Conservation (phyloP, 176 grass and related monocot genomes). For the Cenchrus purpureus region DNA sequence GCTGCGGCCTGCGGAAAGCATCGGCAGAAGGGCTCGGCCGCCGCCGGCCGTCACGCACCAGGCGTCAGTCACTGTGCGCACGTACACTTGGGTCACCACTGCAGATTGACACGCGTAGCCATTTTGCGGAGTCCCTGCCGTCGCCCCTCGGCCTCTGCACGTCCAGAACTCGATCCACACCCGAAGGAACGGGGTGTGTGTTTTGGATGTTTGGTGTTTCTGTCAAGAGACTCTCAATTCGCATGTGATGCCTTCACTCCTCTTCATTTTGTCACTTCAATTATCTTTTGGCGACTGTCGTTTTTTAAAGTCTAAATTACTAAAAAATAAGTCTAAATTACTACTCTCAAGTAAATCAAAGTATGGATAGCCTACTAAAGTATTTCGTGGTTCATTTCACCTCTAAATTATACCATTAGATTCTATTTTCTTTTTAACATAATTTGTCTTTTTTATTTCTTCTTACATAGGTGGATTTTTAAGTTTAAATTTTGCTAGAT, state of each 20-base stretch:
- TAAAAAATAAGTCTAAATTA: too few relatives aligned
- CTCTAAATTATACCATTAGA: too few relatives aligned
- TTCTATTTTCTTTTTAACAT: too few relatives aligned
- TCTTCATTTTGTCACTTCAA: too few relatives aligned
- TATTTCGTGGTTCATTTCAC: too few relatives aligned
- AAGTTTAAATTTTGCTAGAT: too few relatives aligned
- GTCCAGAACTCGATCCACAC: conserved; percentile 13
- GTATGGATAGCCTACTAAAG: background rate
- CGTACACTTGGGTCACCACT: background rate
- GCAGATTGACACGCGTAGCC: background rate
- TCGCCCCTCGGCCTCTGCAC: background rate
- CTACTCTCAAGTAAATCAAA: too few relatives aligned
- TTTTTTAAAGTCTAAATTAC: too few relatives aligned
- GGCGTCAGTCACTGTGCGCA: background rate
- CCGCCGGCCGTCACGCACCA: background rate
- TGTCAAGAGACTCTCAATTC: background rate
- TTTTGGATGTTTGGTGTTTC: background rate
- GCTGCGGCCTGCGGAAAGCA: background rate
- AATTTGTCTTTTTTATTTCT: too few relatives aligned
- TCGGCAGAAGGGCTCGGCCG: background rate
- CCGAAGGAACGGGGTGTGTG: background rate
- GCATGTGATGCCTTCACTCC: background rate
- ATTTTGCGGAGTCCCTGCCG: background rate
- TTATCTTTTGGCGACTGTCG: background rate
- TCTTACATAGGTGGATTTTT: too few relatives aligned